These are phyloP conservation scores for Aquilaria yunnanensis DNA, from an alignment of 345 rosid species.

Conservation along the genomic window DNA sequence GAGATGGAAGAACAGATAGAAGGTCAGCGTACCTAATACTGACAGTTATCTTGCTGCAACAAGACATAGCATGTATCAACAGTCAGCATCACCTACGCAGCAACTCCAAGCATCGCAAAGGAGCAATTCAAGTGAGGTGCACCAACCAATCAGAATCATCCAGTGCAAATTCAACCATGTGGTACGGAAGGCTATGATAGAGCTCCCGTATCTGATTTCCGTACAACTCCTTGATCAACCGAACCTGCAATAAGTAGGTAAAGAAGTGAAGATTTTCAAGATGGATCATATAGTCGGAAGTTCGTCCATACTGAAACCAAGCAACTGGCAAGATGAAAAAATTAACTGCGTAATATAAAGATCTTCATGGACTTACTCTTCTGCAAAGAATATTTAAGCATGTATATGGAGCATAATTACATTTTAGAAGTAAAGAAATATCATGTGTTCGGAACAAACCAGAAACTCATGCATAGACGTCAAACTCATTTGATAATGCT, in stretches of 20 bases:
- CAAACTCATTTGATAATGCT: no score
- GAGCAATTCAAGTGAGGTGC: not conserved
- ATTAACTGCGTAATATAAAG: no score
- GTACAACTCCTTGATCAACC: constrained; percentile 82
- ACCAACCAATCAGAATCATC: constrained; percentile 83
- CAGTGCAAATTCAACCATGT: constrained; percentile 75
- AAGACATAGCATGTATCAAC: constrained; percentile 9
- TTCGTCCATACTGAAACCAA: no score
- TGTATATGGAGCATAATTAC: no score
- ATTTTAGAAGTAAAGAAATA: no score
- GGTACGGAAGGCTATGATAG: constrained; percentile 89
- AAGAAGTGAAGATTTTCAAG: not conserved
- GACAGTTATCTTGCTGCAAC: constrained; percentile 73
- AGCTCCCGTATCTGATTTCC: constrained; percentile 91
- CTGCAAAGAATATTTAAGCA: no score
- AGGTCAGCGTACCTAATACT: constrained; percentile 83
- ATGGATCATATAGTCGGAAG: no score
- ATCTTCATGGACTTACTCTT: no score
- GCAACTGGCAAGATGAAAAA: no score
- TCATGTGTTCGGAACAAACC: no score
- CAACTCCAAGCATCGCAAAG: not conserved
- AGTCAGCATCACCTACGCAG: not conserved
- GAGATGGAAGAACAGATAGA: constrained; percentile 63
- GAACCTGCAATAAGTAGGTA: constrained; percentile 44
- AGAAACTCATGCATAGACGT: no score